These are phyloP conservation scores for Lobosporangium transversale DNA, from an alignment of 192 early-diverging fungal species.

Conservation along the genomic window DNA sequence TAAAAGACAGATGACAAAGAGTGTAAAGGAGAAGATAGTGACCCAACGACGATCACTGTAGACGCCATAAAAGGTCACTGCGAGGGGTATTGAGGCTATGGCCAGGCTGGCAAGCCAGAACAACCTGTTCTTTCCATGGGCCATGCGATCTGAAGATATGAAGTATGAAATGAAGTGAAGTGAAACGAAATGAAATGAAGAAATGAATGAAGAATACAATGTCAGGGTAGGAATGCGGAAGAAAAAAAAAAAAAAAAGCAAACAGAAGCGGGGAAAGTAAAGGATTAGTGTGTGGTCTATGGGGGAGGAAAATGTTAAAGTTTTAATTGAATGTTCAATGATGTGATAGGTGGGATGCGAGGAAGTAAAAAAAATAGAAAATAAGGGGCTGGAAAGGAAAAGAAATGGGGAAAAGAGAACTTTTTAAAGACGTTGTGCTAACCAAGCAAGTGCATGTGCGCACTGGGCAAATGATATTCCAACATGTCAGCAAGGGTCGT, in stretches of 20 bases:
- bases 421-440: no score
- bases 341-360: no score
- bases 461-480: no score
- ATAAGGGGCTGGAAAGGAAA: no score
- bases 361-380: no score
- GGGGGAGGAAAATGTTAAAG: no score
- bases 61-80: conserved; percentile 35
- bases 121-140: conserved; percentile 45
- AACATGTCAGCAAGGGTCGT: no score
- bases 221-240: not conserved
- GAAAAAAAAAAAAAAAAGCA: not conserved
- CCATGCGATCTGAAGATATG: conserved; percentile 24
- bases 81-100: conserved; percentile 36
- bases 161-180: not conserved
- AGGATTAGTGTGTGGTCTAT: no score
- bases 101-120: conserved; percentile 46
- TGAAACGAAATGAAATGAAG: not conserved
- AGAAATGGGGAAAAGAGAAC: no score
- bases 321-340: no score
- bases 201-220: not conserved
- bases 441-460: no score
- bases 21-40: conserved; percentile 33
- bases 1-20: conserved; percentile 40
- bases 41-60: conserved; percentile 29
- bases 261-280: not conserved